phyloP scores from a whole-genome alignment of 2,329 filamentous ascomycete species.

The Lachnum nothofagi region DNA sequence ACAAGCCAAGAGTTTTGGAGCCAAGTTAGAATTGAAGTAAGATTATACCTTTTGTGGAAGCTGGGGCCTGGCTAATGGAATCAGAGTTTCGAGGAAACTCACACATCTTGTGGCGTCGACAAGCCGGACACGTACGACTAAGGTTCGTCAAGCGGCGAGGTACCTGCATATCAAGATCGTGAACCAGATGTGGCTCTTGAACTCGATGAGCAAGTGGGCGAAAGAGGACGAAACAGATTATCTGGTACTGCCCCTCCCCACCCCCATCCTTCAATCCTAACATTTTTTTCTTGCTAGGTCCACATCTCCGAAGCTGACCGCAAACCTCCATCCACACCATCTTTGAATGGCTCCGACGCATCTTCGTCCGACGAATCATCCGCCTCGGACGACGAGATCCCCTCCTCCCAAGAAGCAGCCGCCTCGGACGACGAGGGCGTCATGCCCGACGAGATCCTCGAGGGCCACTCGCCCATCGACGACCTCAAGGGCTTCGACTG shows the following conservation, averaged over 20 bases:
- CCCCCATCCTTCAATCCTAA: conserved; percentile 5
- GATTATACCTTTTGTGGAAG: background rate
- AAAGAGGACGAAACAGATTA: conserved; percentile 67
- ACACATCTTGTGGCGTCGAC: conserved; percentile 72
- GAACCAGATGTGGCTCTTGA: conserved; percentile 80
- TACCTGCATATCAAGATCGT: conserved; percentile 84
- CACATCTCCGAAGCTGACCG: conserved; percentile 65
- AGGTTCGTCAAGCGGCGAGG: conserved; percentile 79
- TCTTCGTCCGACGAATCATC: conserved; percentile 1
- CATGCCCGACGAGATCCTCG: conserved; percentile 46
- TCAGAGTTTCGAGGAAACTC: conserved; percentile 53
- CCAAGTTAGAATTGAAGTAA: conserved; percentile 46
- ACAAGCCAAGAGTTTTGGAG: conserved; percentile 83
- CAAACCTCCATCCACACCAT: too few relatives aligned
- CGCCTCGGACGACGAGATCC: conserved; percentile 30
- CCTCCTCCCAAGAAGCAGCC: conserved; percentile 31
- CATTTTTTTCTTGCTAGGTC: conserved; percentile 45
- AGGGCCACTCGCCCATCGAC: conserved; percentile 49
- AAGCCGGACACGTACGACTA: conserved; percentile 73
- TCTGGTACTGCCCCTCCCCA: conserved; percentile 20
- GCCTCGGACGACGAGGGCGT: conserved; percentile 43
- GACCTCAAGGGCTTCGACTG: conserved; percentile 56
- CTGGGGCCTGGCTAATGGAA: conserved; percentile 8
- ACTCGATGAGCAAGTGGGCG: conserved; percentile 79
- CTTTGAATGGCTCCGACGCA: conserved; percentile 35